Evolutionary conservation across 2,329 filamentous ascomycete species (phyloP).

Genomic region (Dothiorella sarmentorum): DNA sequence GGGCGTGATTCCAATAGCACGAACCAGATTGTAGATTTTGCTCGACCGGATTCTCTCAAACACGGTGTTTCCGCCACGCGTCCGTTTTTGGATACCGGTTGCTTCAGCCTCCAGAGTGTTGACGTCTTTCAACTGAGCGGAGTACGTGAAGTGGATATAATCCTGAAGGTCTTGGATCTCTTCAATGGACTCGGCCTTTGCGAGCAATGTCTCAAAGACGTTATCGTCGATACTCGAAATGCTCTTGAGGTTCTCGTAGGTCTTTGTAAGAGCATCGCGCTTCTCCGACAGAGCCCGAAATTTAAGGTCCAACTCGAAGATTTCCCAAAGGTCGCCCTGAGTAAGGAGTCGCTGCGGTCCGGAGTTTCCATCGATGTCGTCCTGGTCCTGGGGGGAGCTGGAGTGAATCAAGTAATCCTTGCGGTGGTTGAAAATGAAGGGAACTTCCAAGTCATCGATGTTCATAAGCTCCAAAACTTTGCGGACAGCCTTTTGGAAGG

Average conservation of each 20-base stretch:
- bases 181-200: constrained; percentile 78
- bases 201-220: constrained; percentile 79
- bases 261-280: constrained; percentile 77
- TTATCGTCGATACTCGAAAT: constrained; percentile 59
- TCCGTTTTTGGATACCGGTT: constrained; percentile 68
- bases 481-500: constrained; percentile 82
- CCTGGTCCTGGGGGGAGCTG: constrained; percentile 59
- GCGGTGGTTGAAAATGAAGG: constrained; percentile 96
- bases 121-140: constrained; percentile 76
- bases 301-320: constrained; percentile 91
- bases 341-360: constrained; percentile 82
- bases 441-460: constrained; percentile 89
- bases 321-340: constrained; percentile 91
- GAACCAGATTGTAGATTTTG: constrained; percentile 76
- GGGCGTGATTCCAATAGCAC: constrained; percentile 84
- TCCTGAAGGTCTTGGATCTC: constrained; percentile 96
- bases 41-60: constrained; percentile 82
- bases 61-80: constrained; percentile 74
- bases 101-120: constrained; percentile 59
- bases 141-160: constrained; percentile 92
- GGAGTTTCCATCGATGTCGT: constrained; percentile 68
- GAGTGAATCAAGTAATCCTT: constrained; percentile 97
- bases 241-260: constrained; percentile 68
- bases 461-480: constrained; percentile 96
- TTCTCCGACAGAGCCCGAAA: constrained; percentile 92